phyloP scores from a whole-genome alignment of 2,329 filamentous ascomycete genomes.

The Colletotrichum brevisporum region DNA sequence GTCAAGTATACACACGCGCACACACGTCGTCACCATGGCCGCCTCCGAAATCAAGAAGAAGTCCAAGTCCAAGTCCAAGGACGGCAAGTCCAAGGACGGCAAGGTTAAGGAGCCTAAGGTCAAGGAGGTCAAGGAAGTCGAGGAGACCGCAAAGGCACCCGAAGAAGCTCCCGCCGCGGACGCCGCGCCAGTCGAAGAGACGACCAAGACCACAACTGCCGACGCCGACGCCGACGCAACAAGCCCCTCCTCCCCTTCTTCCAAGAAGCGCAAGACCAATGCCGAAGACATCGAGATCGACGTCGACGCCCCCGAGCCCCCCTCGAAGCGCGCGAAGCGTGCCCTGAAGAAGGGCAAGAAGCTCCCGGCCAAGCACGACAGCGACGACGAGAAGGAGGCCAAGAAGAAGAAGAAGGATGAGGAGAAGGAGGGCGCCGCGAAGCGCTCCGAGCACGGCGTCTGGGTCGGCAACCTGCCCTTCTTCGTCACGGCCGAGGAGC shows the following conservation, averaged over 20 bases:
- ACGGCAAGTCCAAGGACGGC: conserved; percentile 6
- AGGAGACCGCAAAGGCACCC: not conserved
- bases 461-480: conserved; percentile 99
- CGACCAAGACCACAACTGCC: conserved; percentile 7
- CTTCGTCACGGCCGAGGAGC: conserved; percentile 78
- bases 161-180: too few species aligned
- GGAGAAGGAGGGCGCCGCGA: conserved; percentile 54
- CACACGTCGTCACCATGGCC: conserved; percentile 9
- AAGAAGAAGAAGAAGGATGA: conserved; percentile 56
- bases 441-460: conserved; percentile 85
- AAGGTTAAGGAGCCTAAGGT: not conserved
- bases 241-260: conserved; percentile 43
- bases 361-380: conserved; percentile 60
- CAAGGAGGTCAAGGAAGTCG: not conserved
- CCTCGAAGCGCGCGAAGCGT: conserved; percentile 93
- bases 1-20: not conserved
- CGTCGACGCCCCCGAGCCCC: conserved; percentile 88
- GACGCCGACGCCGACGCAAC: conserved; percentile 28
- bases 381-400: conserved; percentile 57
- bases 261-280: conserved; percentile 79
- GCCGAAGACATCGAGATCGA: conserved; percentile 89
- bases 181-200: not conserved
- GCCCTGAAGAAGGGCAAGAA: conserved; percentile 87
- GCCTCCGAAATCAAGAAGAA: conserved; percentile 25
- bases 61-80: conserved; percentile 18